Evolutionary conservation across 805 yeast genomes (phyloP).

Genomic region (Candida anglica): DNA sequence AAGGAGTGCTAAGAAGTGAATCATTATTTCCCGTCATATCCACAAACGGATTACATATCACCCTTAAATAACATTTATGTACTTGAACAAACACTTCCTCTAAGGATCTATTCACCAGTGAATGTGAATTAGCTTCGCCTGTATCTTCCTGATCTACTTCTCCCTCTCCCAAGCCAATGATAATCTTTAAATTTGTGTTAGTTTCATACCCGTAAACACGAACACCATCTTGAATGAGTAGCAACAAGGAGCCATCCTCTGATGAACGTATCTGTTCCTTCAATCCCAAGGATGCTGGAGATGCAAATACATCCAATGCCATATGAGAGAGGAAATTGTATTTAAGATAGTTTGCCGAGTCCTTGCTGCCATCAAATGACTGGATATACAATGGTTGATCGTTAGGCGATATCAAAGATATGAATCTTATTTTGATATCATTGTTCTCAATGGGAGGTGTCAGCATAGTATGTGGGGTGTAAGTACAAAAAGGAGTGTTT

Average conservation of each 20-base stretch:
- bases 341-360: slow-evolving; percentile 47
- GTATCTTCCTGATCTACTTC: slow-evolving; percentile 9
- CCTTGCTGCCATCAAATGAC: slow-evolving; percentile 27
- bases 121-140: slow-evolving; percentile 2
- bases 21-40: slow-evolving; percentile 18
- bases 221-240: slow-evolving; percentile 65
- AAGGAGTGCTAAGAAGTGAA: slow-evolving; percentile 20
- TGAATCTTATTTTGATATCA: slow-evolving; percentile 48
- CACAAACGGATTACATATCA: slow-evolving; percentile 63
- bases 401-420: slow-evolving; percentile 54
- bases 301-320: slow-evolving; percentile 66
- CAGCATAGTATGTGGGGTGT: too few relatives aligned
- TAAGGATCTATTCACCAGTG: slow-evolving; percentile 7
- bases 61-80: slow-evolving; percentile 51
- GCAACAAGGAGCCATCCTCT: slow-evolving; percentile 25
- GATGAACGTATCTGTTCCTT: slow-evolving; percentile 29
- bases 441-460: background rate
- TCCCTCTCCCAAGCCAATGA: slow-evolving; percentile 44
- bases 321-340: slow-evolving; percentile 73
- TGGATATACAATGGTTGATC: slow-evolving; percentile 62
- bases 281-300: slow-evolving; percentile 41
- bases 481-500: too few relatives aligned
- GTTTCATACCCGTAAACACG: slow-evolving; percentile 68
- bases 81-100: slow-evolving; percentile 29
- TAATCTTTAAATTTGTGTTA: slow-evolving; percentile 62